phyloP scores from a whole-genome alignment of 2,329 filamentous ascomycete species.

The Fusarium floridanum region DNA sequence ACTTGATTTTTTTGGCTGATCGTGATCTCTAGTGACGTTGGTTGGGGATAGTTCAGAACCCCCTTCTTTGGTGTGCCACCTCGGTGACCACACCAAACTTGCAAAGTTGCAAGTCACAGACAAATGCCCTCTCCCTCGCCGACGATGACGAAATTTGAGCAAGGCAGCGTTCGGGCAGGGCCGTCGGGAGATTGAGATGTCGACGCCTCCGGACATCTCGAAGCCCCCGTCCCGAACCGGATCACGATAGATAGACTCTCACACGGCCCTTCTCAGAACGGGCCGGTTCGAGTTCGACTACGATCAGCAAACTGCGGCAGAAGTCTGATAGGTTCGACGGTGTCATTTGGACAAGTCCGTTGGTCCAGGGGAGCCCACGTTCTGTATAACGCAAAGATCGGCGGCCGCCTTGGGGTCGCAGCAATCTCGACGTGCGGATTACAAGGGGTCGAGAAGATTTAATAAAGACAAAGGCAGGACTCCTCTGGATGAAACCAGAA shows the following conservation, averaged over 20 bases:
- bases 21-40: background rate
- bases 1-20: conserved; percentile 20
- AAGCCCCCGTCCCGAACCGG: background rate
- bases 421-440: background rate
- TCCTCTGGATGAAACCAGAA: background rate
- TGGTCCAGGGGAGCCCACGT: background rate
- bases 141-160: background rate
- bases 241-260: background rate
- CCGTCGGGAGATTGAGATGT: background rate
- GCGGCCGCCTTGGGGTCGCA: background rate
- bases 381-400: conserved; percentile 7
- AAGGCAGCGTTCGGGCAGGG: background rate
- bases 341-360: background rate
- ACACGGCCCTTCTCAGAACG: background rate
- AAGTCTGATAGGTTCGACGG: background rate
- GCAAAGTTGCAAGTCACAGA: background rate
- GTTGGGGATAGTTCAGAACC: background rate
- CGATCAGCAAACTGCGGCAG: background rate
- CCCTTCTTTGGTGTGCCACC: background rate
- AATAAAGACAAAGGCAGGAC: background rate
- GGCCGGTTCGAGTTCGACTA: background rate
- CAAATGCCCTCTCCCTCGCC: background rate
- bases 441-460: background rate
- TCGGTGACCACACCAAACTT: background rate
- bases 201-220: background rate